Conservation (phyloP, 1,139 yeast species). For the Scheffersomyces illinoinensis region DNA sequence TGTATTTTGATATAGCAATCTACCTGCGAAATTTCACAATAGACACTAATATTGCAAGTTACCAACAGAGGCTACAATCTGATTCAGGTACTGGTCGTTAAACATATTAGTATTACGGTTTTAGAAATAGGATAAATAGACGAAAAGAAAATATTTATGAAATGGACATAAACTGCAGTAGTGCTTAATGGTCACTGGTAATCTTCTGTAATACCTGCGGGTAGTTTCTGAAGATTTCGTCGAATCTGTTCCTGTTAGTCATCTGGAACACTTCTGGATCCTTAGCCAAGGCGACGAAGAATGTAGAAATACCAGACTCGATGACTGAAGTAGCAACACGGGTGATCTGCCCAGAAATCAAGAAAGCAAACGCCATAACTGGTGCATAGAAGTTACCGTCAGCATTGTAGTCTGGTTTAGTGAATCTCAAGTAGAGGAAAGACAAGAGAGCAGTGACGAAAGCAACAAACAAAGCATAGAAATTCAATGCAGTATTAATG, state of each 20-base stretch:
- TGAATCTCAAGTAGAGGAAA: constrained; percentile 68
- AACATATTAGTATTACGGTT: background rate
- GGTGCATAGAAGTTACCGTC: constrained; percentile 72
- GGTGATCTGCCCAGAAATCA: constrained; percentile 76
- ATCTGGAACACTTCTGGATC: constrained; percentile 84
- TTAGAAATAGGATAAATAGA: background rate
- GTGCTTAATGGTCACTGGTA: constrained; percentile 33
- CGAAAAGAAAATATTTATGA: background rate
- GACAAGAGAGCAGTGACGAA: constrained; percentile 69
- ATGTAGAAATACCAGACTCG: constrained; percentile 80
- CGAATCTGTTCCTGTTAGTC: constrained; percentile 76
- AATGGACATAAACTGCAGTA: background rate
- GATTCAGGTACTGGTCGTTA: background rate
- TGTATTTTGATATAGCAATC: too few species aligned
- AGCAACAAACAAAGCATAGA: constrained; percentile 71
- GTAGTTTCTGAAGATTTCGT: constrained; percentile 67
- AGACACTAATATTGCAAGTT: background rate
- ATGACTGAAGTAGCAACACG: constrained; percentile 73
- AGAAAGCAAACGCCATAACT: constrained; percentile 73
- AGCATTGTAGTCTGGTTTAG: constrained; percentile 72
- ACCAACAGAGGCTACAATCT: background rate
- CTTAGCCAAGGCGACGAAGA: constrained; percentile 82
- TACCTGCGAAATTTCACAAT: background rate
- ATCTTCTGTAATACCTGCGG: constrained; percentile 70
- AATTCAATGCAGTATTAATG: constrained; percentile 71